Evolutionary conservation across 176 grass and related monocot species (phyloP).

Genomic region (Pontederia paniculata): DNA sequence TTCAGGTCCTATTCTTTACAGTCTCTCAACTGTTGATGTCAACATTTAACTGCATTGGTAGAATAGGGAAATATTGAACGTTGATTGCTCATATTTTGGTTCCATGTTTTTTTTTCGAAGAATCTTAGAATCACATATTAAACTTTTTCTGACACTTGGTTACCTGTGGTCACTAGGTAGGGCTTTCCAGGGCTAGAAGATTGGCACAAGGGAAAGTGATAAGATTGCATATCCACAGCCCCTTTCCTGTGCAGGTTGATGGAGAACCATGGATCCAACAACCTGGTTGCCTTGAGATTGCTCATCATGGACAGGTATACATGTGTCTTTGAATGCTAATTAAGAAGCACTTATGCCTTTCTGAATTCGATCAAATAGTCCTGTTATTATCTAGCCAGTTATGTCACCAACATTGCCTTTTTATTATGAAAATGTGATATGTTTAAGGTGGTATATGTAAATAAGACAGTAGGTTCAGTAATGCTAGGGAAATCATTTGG

Average conservation of each 20-base stretch:
- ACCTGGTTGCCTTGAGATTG: conserved; percentile 81
- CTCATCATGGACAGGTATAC: conserved; percentile 70
- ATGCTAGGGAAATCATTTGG: too few species aligned
- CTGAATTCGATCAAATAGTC: too few species aligned
- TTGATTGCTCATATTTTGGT: too few species aligned
- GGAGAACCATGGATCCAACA: conserved; percentile 95
- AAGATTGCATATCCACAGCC: conserved; percentile 69
- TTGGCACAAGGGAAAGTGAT: conserved; percentile 78
- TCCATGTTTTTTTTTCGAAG: too few species aligned
- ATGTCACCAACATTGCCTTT: too few species aligned
- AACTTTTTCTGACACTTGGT: conserved; percentile 1
- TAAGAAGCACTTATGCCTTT: too few species aligned
- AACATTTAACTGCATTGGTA: background rate
- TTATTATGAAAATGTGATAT: too few species aligned
- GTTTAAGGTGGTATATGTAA: too few species aligned
- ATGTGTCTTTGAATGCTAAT: too few species aligned
- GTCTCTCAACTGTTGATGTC: background rate
- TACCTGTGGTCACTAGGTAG: conserved; percentile 42
- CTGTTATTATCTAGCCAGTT: too few species aligned
- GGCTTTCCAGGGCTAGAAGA: conserved; percentile 70
- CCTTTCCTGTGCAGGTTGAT: conserved; percentile 95
- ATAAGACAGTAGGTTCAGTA: too few species aligned
- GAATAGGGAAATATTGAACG: background rate
- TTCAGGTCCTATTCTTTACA: conserved; percentile 43
- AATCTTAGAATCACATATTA: too few species aligned